A percentile compares a stretch with the other conserved stretches of the same genome.
These are phyloP conservation scores for Quercus tomentella DNA, from an alignment of 331 rosid species.

Conservation along the genomic window DNA sequence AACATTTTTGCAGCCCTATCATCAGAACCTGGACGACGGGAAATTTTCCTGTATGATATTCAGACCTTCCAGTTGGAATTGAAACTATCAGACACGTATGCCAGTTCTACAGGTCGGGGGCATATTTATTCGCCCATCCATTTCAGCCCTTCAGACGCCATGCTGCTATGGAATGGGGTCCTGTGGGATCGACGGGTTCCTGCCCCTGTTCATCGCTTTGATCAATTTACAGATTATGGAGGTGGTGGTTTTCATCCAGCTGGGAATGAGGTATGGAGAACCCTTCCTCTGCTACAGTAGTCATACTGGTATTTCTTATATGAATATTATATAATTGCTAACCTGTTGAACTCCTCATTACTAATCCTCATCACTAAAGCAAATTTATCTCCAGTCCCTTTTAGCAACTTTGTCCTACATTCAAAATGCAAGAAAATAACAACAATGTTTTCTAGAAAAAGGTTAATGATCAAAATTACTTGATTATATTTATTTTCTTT, in stretches of 20 bases:
- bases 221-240: constrained; percentile 95
- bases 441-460: not conserved
- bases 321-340: not conserved
- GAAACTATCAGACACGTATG: constrained; percentile 56
- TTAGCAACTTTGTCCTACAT: not conserved
- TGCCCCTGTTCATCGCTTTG: constrained; percentile 84
- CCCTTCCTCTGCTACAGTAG: not conserved
- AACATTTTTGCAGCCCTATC: constrained; percentile 77
- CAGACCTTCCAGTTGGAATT: constrained; percentile 63
- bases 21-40: constrained; percentile 62
- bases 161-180: constrained; percentile 97
- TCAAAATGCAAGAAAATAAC: not conserved
- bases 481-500: not conserved
- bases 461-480: not conserved
- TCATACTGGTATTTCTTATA: not conserved
- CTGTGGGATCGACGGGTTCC: constrained; percentile 85
- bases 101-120: constrained; percentile 70
- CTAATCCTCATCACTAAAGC: not conserved
- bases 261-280: constrained; percentile 83
- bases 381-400: not conserved
- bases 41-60: constrained; percentile 78
- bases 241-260: constrained; percentile 99
- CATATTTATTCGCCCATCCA: constrained; percentile 74
- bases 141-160: constrained; percentile 81
- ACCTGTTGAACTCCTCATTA: not conserved